Evolutionary conservation across 2,329 filamentous ascomycete species (phyloP).

Genomic region (Dichotomopilus funicola): DNA sequence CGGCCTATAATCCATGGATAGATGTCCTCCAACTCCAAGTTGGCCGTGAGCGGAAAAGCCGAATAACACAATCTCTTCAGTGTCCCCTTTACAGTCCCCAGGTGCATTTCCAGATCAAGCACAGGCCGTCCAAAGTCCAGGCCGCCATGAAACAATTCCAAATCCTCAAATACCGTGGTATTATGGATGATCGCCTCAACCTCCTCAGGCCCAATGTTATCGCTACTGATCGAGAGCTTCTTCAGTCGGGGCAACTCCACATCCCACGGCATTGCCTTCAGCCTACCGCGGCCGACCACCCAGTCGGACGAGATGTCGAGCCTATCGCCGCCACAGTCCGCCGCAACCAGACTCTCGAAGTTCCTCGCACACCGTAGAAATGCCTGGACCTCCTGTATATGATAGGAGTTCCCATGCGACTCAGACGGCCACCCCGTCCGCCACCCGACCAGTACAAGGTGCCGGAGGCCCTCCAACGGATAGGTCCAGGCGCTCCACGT

Average conservation of each 20-base stretch:
- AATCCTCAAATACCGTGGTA: conserved; percentile 3
- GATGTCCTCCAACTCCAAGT: not conserved
- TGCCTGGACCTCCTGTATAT: not conserved
- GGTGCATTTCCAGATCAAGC: not conserved
- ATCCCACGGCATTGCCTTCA: conserved; percentile 1
- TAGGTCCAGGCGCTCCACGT: not conserved
- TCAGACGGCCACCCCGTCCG: not conserved
- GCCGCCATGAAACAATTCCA: not conserved
- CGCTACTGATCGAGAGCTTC: conserved; percentile 1
- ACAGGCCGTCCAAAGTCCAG: not conserved
- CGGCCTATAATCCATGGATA: too few relatives aligned
- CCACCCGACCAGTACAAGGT: not conserved
- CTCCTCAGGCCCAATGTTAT: not conserved
- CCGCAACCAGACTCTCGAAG: not conserved
- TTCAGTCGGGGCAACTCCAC: conserved; percentile 1
- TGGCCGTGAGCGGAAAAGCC: not conserved
- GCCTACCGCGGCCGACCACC: not conserved
- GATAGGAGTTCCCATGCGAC: not conserved
- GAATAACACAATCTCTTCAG: conserved; percentile 4
- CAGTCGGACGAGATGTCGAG: too few relatives aligned
- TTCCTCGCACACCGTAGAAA: not conserved
- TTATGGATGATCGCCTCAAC: not conserved
- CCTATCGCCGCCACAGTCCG: not conserved
- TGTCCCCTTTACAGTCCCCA: conserved; percentile 2
- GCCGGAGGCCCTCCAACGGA: not conserved